Conservation (phyloP, 495 filamentous ascomycete genomes). For the Friedmanniomyces simplex region DNA sequence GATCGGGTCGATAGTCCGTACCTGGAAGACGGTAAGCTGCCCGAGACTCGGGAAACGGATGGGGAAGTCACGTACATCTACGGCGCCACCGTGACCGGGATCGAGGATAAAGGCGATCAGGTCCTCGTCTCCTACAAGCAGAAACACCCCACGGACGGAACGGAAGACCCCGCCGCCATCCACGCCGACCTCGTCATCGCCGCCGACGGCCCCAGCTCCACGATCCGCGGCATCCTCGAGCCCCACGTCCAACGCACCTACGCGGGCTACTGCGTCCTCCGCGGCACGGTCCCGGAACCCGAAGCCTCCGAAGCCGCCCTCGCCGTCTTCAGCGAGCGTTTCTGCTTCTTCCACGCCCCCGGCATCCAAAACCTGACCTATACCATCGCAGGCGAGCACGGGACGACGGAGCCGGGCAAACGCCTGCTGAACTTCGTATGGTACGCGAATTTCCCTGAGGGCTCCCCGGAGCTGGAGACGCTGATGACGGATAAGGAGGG, state of each 20-base stretch:
- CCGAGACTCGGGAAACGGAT: slow-evolving; percentile 26
- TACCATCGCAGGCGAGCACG: slow-evolving; percentile 42
- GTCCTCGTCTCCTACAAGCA: slow-evolving; percentile 36
- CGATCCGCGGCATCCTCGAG: slow-evolving; percentile 37
- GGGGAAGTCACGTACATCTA: slow-evolving; percentile 38
- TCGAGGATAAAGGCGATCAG: slow-evolving; percentile 33
- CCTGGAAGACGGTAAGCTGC: slow-evolving; percentile 29
- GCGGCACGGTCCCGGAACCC: slow-evolving; percentile 42
- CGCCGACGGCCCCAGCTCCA: slow-evolving; percentile 48
- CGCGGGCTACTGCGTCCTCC: slow-evolving; percentile 45
- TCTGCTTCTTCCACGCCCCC: slow-evolving; percentile 39
- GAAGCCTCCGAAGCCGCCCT: slow-evolving; percentile 26
- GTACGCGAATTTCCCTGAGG: slow-evolving; percentile 44
- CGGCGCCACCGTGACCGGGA: slow-evolving; percentile 37
- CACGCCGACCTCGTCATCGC: slow-evolving; percentile 41
- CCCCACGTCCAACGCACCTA: slow-evolving; percentile 41
- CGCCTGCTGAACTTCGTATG: slow-evolving; percentile 49
- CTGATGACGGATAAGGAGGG: slow-evolving; percentile 46
- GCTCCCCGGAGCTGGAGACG: slow-evolving; percentile 36
- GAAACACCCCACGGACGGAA: slow-evolving; percentile 24
- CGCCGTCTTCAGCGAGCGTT: slow-evolving; percentile 27
- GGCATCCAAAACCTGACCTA: slow-evolving; percentile 42
- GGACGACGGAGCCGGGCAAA: slow-evolving; percentile 36
- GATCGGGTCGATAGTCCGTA: slow-evolving; percentile 42
- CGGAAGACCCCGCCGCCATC: slow-evolving; percentile 24